phyloP scores from a whole-genome alignment of 352 stramenopile species.

The Pythium biforme region DNA sequence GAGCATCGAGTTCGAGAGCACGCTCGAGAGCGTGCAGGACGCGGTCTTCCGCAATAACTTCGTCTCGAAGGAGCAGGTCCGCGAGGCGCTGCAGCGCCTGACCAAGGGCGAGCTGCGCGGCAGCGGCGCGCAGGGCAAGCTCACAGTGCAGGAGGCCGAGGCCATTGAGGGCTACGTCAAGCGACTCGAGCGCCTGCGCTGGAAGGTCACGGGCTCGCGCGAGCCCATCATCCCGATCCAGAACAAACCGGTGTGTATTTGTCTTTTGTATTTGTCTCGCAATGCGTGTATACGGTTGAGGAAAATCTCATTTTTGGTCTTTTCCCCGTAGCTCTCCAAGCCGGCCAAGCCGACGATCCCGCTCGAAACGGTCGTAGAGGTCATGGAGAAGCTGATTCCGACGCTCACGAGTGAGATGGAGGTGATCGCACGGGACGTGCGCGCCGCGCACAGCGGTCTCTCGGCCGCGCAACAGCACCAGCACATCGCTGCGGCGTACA shows the following conservation, averaged over 20 bases:
- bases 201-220: constrained; percentile 78
- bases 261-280: not conserved
- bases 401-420: constrained; percentile 76
- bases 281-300: no score
- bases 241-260: constrained; percentile 33
- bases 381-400: constrained; percentile 77
- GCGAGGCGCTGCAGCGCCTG: constrained; percentile 65
- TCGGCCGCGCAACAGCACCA: constrained; percentile 41
- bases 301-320: not conserved
- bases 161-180: constrained; percentile 71
- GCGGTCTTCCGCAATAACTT: constrained; percentile 85
- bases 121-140: constrained; percentile 44
- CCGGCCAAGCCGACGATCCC: constrained; percentile 67
- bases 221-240: constrained; percentile 62
- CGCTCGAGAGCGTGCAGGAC: constrained; percentile 79
- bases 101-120: constrained; percentile 54
- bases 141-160: constrained; percentile 63
- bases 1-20: constrained; percentile 80
- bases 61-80: constrained; percentile 75
- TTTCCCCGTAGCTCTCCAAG: constrained; percentile 37
- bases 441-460: constrained; percentile 31
- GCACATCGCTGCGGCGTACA: constrained; percentile 62
- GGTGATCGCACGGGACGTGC: constrained; percentile 40
- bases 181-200: constrained; percentile 67
- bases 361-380: constrained; percentile 46